Base-by-base conservation (phyloP, 148 eudicot species). In the Rhododendron molle region DNA sequence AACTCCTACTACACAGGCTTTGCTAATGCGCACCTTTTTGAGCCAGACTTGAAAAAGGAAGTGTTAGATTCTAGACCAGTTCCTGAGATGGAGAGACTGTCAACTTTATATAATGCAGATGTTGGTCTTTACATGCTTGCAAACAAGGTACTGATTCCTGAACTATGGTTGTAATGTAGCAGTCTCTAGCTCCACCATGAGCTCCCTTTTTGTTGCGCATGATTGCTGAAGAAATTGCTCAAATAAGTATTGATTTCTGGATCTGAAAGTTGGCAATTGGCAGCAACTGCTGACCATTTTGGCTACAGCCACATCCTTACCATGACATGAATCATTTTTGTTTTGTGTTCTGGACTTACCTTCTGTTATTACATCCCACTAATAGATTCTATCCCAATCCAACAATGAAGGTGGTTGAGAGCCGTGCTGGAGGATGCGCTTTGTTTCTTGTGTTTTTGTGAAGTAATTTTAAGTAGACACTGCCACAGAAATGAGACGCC, bases 51-150 rank as follows among this genome's bases (percentile, higher is more conserved):
- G 85, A 65, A 93, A 28, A 78, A 85, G 20, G 92, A 96, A 58
- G 93, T 91, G 84, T 43, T 92, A 76, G 90, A 92, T 65, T 91
- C 98, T 72, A 94, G 94, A 85, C 91, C 95, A 60, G 87, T 82
- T 81, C 92, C 94, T 78, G 89, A 90, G 85, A 97, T 97, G 99
- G 95, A 97, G 89, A 97, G 99, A 82, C 98, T 97, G 83, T 94
- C 99, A 83, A 97, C 99, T 78, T 86, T 97, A 80, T 97, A 92
- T 80, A 97, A 97, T 92, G 99, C 99, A 84, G 99, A 97, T 92
- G 99, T 97, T 92, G 99, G 99, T 60, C 93, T 97, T 80, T 97
- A 97, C 91, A 97, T 97, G 99, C 98, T 97, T 83, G 99, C 99
- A 84, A 97, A 97, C 88, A 97, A 97, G 99, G 99, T 97, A 86